Evolutionary conservation across 2,329 filamentous ascomycete genomes (phyloP), one percentile per base, ranked within the genome.

Genomic region (Phaeoacremonium minimum): DNA sequence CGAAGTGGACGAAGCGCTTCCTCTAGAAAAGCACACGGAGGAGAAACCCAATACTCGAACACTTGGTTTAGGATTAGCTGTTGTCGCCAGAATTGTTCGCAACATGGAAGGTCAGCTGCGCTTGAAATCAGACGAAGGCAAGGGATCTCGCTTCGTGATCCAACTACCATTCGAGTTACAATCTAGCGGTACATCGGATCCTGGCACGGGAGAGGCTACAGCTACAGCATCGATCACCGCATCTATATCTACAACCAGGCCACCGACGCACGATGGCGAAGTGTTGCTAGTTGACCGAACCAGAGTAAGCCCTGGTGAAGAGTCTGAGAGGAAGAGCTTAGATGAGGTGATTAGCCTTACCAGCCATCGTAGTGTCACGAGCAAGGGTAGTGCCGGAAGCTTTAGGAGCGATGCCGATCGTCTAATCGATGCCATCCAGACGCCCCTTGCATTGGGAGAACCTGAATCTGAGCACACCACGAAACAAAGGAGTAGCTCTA

Each of bases 101-200:
- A 95, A 89, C 51, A 93, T 95, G 86, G 83, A 91, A 40, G 90
- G 89, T 0, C 89, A 95, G 51, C 60, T 95, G 18, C 79, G 87
- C 2, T 64, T 95, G 2, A 91, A 89, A 50, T 95, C 88, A 0
- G 87, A 93, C 50, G 75, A 85, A 53, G 85, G 85, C 3, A 85
- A 83, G 48, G 89, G 90, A 1, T 90, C 88, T 14, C 75, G 85
- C 35, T 95, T 95, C 45, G 80, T 88, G 15, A 77, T 95, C 16
- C 78, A 87, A 44, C 65, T 95, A 18, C 83, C 85, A 0, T 93
- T 95, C 45, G 70, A 80, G 7, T 54, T 90, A 1, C 80, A 78
- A 1, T 57, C 61, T 0, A 61, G 67, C 1, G 62, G 69, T 30
- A 43, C 49, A 4, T 45, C 58, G 3, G 50, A 55, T 4, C 51